Conservation (phyloP, 1,284 basidiomycete genomes). For the Apiotrichum brassicae region DNA sequence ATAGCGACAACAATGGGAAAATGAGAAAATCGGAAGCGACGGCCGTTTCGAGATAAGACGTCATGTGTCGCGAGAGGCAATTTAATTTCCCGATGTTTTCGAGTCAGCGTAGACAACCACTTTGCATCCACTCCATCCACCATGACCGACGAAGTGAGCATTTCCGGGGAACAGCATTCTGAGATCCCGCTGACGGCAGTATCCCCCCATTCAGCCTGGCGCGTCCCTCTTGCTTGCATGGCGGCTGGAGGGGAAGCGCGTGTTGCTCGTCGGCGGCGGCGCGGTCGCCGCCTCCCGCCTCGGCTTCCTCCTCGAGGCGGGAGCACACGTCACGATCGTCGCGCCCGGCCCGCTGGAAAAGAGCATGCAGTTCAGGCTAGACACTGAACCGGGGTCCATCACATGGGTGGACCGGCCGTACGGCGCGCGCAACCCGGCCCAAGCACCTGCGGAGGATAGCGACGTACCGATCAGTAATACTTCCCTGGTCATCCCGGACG, state of each 20-base stretch:
- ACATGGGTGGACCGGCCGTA: conserved; percentile 67
- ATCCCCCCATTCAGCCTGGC: conserved; percentile 36
- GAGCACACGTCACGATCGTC: conserved; percentile 47
- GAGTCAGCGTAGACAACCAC: too few species aligned
- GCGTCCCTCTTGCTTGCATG: conserved; percentile 51
- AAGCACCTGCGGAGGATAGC: background rate
- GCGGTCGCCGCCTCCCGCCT: conserved; percentile 53
- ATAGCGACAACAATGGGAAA: background rate
- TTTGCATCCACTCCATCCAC: too few species aligned
- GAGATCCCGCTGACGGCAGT: conserved; percentile 1
- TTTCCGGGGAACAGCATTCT: too few species aligned
- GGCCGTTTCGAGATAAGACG: too few species aligned
- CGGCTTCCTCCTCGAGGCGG: conserved; percentile 48
- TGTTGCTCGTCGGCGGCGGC: conserved; percentile 55
- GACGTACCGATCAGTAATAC: conserved; percentile 23
- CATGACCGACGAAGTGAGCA: too few species aligned
- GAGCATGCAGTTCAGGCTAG: conserved; percentile 46
- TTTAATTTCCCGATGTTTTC: too few species aligned
- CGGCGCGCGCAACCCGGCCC: conserved; percentile 23
- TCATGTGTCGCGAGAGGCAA: too few species aligned
- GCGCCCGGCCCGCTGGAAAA: conserved; percentile 50
- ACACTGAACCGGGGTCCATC: conserved; percentile 53
- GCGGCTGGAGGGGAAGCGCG: conserved; percentile 49
- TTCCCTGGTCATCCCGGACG: conserved; percentile 43
- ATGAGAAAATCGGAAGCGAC: background rate